A percentile compares a stretch with the other conserved stretches of the same genome.
These are phyloP conservation scores for Xylaria arbuscula DNA, from an alignment of 2,329 filamentous ascomycete species.

Conservation along the genomic window DNA sequence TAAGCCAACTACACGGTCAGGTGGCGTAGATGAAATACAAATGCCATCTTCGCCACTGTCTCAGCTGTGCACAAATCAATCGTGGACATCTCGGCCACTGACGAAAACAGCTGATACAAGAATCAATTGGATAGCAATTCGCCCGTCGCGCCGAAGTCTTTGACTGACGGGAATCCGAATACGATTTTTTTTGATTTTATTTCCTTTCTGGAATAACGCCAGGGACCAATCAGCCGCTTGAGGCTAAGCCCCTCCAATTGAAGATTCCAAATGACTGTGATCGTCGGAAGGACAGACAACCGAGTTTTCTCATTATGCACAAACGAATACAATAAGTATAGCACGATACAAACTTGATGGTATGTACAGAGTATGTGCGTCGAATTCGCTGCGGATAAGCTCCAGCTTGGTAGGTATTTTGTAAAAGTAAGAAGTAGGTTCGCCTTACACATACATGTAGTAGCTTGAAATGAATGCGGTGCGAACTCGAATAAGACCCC, in stretches of 20 bases:
- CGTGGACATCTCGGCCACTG: background rate
- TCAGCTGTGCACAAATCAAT: constrained; percentile 27
- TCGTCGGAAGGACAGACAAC: constrained; percentile 19
- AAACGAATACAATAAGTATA: background rate
- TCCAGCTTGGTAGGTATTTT: background rate
- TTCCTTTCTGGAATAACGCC: background rate
- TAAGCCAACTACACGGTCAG: background rate
- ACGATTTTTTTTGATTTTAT: constrained; percentile 11
- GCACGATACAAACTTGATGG: background rate
- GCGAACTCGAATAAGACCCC: background rate
- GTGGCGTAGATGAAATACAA: background rate
- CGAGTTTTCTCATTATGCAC: constrained; percentile 2
- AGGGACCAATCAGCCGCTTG: constrained; percentile 28
- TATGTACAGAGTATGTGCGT: background rate
- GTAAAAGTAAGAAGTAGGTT: too few species aligned
- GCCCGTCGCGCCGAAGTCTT: background rate
- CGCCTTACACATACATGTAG: background rate
- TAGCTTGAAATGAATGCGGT: background rate
- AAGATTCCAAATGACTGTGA: constrained; percentile 31
- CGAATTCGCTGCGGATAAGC: background rate
- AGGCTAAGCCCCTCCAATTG: constrained; percentile 1
- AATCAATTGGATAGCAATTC: background rate
- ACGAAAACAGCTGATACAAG: background rate
- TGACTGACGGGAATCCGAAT: constrained; percentile 25
- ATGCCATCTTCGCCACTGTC: constrained; percentile 10